A percentile compares a stretch with the other conserved stretches of the same genome.
These are phyloP conservation scores for Craterostigma plantagineum DNA, from an alignment of 257 asterid species.

Conservation along the genomic window DNA sequence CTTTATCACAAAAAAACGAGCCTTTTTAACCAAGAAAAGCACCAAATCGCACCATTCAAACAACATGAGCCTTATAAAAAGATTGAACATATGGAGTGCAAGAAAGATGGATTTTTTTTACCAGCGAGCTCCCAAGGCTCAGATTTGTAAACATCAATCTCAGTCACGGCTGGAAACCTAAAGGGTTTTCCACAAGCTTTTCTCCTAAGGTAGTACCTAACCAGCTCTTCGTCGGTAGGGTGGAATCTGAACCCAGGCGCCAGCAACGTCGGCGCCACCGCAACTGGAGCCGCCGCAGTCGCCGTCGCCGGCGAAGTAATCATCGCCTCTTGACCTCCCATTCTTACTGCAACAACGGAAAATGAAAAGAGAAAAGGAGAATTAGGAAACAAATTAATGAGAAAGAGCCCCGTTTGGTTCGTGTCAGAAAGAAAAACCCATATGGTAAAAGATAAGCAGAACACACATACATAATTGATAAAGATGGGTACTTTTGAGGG, in stretches of 20 bases:
- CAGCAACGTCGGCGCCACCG: constrained; percentile 49
- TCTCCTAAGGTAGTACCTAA: constrained; percentile 67
- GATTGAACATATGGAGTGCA: background rate
- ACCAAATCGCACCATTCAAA: background rate
- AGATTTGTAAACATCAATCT: constrained; percentile 93
- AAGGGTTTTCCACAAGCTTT: constrained; percentile 75
- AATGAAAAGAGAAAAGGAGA: constrained; percentile 1
- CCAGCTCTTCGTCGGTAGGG: constrained; percentile 89
- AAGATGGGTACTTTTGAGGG: constrained; percentile 16
- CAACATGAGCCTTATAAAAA: constrained; percentile 3
- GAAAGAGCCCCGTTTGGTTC: too few relatives aligned
- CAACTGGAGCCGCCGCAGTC: constrained; percentile 18
- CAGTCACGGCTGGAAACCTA: constrained; percentile 71
- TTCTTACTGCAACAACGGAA: constrained; percentile 4
- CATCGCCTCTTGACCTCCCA: constrained; percentile 31
- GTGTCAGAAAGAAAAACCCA: background rate
- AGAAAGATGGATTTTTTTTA: constrained; percentile 7
- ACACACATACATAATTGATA: too few relatives aligned
- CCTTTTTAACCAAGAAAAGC: constrained; percentile 1
- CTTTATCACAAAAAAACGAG: background rate
- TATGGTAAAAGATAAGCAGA: too few relatives aligned
- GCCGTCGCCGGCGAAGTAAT: constrained; percentile 25
- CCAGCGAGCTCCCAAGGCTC: constrained; percentile 95
- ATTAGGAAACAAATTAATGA: background rate
- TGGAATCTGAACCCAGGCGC: constrained; percentile 96